Conservation (phyloP, 441 rosid species). For the Bocquillonia castaneifolia region DNA sequence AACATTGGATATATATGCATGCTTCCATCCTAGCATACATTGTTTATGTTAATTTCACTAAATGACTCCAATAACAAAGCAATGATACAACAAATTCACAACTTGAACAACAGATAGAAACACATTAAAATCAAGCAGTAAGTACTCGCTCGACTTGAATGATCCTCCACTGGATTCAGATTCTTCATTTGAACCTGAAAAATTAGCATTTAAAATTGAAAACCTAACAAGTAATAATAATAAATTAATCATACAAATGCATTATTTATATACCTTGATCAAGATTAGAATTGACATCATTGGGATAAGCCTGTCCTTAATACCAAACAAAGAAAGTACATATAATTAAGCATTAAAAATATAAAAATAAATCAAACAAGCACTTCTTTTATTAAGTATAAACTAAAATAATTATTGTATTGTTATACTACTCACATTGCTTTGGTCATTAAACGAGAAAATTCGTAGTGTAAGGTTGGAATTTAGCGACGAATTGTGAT, state of each 20-base stretch:
- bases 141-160: conserved; percentile 48
- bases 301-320: conserved; percentile 39
- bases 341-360: background rate
- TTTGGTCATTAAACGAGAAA: conserved; percentile 22
- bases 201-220: background rate
- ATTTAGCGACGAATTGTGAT: background rate
- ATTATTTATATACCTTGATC: conserved; percentile 34
- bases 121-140: conserved; percentile 24
- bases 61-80: background rate
- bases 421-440: conserved; percentile 20
- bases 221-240: accelerated
- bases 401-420: background rate
- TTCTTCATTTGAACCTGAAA: conserved; percentile 38
- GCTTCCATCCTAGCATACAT: background rate
- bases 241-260: background rate
- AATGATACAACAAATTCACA: background rate
- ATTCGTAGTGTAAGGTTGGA: conserved; percentile 11
- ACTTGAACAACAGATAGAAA: background rate
- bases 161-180: conserved; percentile 23
- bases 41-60: too few species aligned
- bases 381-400: background rate
- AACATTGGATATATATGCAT: background rate
- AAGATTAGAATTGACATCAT: conserved; percentile 18
- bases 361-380: background rate
- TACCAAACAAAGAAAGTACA: conserved; percentile 9